Conservation (phyloP, 768 basidiomycete species). For the Hysterangium stoloniferum region DNA sequence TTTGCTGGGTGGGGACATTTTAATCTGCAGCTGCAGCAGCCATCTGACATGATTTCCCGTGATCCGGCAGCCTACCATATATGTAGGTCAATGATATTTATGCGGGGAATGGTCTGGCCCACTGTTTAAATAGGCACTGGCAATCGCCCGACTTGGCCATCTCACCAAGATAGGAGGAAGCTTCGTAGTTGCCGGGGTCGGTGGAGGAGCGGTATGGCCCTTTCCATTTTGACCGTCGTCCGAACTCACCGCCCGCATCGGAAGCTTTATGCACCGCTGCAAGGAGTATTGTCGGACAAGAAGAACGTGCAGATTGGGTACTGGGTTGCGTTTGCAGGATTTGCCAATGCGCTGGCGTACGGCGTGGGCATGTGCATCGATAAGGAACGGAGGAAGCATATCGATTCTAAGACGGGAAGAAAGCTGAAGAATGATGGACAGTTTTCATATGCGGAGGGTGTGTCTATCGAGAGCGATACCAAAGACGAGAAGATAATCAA, state of each 20-base stretch:
- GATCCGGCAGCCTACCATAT: conserved; percentile 2
- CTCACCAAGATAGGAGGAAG: conserved; percentile 20
- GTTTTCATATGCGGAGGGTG: background rate
- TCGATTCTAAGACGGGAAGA: conserved; percentile 10
- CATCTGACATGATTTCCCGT: background rate
- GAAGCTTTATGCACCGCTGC: conserved; percentile 12
- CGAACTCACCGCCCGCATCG: background rate
- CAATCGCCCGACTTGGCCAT: conserved; percentile 25
- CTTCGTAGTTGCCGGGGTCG: conserved; percentile 12
- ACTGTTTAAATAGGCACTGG: conserved; percentile 21
- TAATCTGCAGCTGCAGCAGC: too few relatives aligned
- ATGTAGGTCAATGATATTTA: background rate
- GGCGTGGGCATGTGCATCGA: conserved; percentile 14
- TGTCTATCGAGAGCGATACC: conserved; percentile 3
- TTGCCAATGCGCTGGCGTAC: conserved; percentile 6
- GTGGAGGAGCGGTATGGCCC: conserved; percentile 9
- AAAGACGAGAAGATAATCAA: too few relatives aligned
- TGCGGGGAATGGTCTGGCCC: background rate
- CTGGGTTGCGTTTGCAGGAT: conserved; percentile 13
- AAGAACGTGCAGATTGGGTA: conserved; percentile 8
- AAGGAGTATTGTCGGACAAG: conserved; percentile 10
- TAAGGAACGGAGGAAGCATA: conserved; percentile 8
- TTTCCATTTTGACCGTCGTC: background rate
- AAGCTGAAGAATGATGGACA: background rate
- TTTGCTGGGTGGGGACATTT: conserved; percentile 34